Conservation (phyloP, 306 rosid genomes). For the Prunus mira region DNA sequence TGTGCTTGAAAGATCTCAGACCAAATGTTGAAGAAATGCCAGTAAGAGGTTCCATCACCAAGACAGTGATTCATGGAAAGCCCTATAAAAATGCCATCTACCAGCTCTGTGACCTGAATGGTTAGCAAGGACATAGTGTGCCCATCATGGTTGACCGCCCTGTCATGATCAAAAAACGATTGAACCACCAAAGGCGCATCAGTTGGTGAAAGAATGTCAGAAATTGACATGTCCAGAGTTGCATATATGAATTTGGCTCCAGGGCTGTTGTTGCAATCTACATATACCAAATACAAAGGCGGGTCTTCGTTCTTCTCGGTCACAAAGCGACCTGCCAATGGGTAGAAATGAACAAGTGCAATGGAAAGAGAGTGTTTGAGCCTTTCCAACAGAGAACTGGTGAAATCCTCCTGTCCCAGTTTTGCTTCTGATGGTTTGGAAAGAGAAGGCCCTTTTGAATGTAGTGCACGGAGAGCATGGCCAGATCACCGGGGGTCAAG, state of each 20-base stretch:
- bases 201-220: slow-evolving; percentile 50
- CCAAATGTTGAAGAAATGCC: slow-evolving; percentile 57
- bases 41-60: slow-evolving; percentile 55
- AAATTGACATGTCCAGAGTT: slow-evolving; percentile 30
- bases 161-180: slow-evolving; percentile 54
- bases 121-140: slow-evolving; percentile 52
- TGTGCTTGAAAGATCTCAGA: slow-evolving; percentile 52
- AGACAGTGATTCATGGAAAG: slow-evolving; percentile 54
- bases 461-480: slow-evolving; percentile 43
- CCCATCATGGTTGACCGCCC: slow-evolving; percentile 56
- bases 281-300: slow-evolving; percentile 28
- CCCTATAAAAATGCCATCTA: slow-evolving; percentile 65
- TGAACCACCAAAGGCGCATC: slow-evolving; percentile 51
- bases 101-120: slow-evolving; percentile 50
- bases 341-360: slow-evolving; percentile 57
- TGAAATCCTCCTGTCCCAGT: slow-evolving; percentile 8
- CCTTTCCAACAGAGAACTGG: slow-evolving; percentile 15
- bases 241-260: slow-evolving; percentile 59
- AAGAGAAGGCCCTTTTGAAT: slow-evolving; percentile 71
- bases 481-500: slow-evolving; percentile 47
- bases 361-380: slow-evolving; percentile 54
- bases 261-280: slow-evolving; percentile 34
- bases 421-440: slow-evolving; percentile 36
- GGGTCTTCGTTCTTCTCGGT: slow-evolving; percentile 31
- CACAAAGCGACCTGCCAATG: slow-evolving; percentile 51